Percentiles rank a stretch among this genome's conserved stretches.
These are phyloP conservation scores for Colletotrichum sublineola DNA, from an alignment of 2,329 filamentous ascomycete genomes.

Conservation along the genomic window DNA sequence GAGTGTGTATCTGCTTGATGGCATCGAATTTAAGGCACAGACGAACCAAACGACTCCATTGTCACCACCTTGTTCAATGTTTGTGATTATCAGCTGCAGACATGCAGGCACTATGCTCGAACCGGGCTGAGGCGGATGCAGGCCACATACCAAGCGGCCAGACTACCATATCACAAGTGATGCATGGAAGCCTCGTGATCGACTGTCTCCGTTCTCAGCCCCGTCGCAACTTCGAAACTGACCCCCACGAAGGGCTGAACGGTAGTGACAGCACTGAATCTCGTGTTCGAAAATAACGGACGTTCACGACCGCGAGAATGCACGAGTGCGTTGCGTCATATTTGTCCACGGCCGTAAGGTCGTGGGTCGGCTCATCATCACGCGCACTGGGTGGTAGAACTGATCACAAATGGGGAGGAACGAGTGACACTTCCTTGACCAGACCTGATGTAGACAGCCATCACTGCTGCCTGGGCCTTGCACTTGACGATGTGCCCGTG, in stretches of 20 bases:
- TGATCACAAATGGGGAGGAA: background rate
- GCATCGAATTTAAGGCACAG: conserved; percentile 6
- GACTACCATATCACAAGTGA: background rate
- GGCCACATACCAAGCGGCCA: background rate
- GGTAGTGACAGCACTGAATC: background rate
- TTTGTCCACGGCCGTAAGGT: conserved; percentile 5
- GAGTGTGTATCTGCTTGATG: conserved; percentile 11
- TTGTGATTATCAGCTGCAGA: background rate
- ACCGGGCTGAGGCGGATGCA: background rate
- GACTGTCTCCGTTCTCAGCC: conserved; percentile 5
- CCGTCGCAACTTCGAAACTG: conserved; percentile 17
- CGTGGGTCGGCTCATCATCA: background rate
- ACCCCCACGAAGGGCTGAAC: conserved; percentile 24
- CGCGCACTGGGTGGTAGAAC: background rate
- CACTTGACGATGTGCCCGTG: background rate
- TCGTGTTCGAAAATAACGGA: conserved; percentile 36
- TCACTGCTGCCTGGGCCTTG: background rate
- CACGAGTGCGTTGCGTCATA: background rate
- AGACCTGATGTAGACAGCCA: background rate
- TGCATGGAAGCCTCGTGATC: background rate
- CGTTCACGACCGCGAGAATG: background rate
- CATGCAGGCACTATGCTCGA: conserved; percentile 24
- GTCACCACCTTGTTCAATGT: background rate
- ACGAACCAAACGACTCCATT: background rate
- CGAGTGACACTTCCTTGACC: background rate